Percentiles rank a stretch among this genome's conserved stretches.
phyloP scores from a whole-genome alignment of 2,329 filamentous ascomycete genomes.

The Colletotrichum sojae region DNA sequence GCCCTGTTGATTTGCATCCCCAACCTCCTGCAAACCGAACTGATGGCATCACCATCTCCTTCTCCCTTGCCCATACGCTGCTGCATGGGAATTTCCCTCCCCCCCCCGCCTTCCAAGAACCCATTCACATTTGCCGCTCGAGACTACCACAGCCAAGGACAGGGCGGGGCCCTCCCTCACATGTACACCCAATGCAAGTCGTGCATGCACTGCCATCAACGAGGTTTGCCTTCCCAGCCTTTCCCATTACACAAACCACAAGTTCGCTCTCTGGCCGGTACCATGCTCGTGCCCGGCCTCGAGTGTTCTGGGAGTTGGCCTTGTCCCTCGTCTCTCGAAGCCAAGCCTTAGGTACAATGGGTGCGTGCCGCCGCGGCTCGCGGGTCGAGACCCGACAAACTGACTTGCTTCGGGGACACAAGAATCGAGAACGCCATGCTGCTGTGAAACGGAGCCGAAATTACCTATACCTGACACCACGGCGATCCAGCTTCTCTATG shows the following conservation, averaged over 20 bases:
- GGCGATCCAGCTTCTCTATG: constrained; percentile 9
- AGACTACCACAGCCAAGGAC: constrained; percentile 1
- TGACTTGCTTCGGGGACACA: neutral
- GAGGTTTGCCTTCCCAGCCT: constrained; percentile 24
- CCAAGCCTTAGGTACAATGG: constrained; percentile 17
- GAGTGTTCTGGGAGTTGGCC: neutral
- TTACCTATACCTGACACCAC: constrained; percentile 19
- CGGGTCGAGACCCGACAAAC: constrained; percentile 2
- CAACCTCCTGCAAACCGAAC: constrained; percentile 27
- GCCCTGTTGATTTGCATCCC: constrained; percentile 31
- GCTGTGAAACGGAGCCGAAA: constrained; percentile 33
- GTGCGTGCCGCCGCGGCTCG: constrained; percentile 12
- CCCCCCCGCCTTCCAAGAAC: neutral
- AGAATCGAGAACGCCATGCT: constrained; percentile 5
- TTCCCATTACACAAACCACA: constrained; percentile 28
- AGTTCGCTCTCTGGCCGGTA: neutral
- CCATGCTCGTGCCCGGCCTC: constrained; percentile 8
- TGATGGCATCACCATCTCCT: constrained; percentile 36
- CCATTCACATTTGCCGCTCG: constrained; percentile 12
- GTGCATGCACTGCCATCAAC: constrained; percentile 32
- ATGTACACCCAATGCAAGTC: constrained; percentile 8
- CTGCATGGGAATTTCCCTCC: neutral
- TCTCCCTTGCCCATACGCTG: constrained; percentile 8
- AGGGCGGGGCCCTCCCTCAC: constrained; percentile 16
- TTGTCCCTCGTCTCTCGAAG: constrained; percentile 16